phyloP scores from a whole-genome alignment of 1,139 yeast species.

The Neolecta irregularis region DNA sequence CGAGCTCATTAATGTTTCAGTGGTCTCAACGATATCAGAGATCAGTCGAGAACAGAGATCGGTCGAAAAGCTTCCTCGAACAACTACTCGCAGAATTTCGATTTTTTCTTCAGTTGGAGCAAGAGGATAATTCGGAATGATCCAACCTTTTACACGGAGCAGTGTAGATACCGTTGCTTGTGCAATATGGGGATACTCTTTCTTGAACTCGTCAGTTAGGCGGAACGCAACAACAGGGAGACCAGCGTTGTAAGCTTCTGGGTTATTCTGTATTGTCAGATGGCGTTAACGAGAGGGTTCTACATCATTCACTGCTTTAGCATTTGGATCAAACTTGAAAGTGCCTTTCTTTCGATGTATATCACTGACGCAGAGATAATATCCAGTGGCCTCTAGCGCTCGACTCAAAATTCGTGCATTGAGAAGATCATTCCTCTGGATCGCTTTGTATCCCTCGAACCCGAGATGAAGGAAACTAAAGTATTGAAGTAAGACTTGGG shows the following conservation, averaged over 20 bases:
- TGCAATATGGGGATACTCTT: slow-evolving; percentile 66
- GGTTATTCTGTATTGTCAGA: no score
- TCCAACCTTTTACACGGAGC: slow-evolving; percentile 70
- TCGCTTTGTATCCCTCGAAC: slow-evolving; percentile 46
- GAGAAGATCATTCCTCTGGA: slow-evolving; percentile 46
- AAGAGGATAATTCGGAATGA: slow-evolving; percentile 77
- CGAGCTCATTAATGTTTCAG: no score
- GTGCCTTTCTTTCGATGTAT: slow-evolving; percentile 46
- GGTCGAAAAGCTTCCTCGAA: slow-evolving; percentile 53
- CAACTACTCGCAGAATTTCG: slow-evolving; percentile 76
- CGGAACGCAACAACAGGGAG: slow-evolving; percentile 83
- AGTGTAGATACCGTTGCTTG: slow-evolving; percentile 60
- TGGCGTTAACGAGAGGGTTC: no score
- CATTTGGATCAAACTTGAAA: no score
- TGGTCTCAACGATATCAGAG: slow-evolving; percentile 43
- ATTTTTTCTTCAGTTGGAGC: slow-evolving; percentile 40
- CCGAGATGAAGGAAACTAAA: slow-evolving; percentile 63
- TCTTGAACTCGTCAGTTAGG: slow-evolving; percentile 42
- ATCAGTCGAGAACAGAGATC: slow-evolving; percentile 60
- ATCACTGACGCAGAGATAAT: slow-evolving; percentile 61
- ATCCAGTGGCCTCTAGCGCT: slow-evolving; percentile 48
- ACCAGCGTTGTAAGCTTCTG: slow-evolving; percentile 47
- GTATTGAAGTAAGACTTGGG: slow-evolving; percentile 78
- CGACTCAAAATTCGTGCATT: slow-evolving; percentile 57
- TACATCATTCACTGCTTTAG: no score